Evolutionary conservation across 2,329 filamentous ascomycete species (phyloP).

Genomic region (Didymella keratinophila): DNA sequence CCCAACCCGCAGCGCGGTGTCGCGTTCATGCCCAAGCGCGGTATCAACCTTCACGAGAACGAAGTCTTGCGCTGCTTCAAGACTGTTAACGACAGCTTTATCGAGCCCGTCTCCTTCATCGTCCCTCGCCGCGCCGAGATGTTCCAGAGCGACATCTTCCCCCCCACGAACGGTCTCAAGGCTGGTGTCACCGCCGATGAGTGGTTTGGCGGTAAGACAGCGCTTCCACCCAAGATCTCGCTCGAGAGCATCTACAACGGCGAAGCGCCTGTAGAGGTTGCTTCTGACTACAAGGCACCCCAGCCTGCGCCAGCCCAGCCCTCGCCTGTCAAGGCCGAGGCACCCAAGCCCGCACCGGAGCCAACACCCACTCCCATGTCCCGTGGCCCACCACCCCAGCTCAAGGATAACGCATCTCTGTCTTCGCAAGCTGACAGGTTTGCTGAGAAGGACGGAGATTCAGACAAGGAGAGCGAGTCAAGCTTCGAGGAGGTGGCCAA

Average conservation of each 20-base stretch:
- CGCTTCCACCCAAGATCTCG: conserved; percentile 87
- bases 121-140: conserved; percentile 91
- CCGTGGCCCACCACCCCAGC: conserved; percentile 68
- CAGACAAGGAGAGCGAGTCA: conserved; percentile 70
- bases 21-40: conserved; percentile 92
- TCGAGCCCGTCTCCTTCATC: conserved; percentile 97
- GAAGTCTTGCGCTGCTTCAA: conserved; percentile 92
- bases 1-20: conserved; percentile 91
- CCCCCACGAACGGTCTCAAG: conserved; percentile 80
- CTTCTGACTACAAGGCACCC: conserved; percentile 71
- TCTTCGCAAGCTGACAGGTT: conserved; percentile 85
- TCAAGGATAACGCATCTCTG: conserved; percentile 87
- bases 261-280: conserved; percentile 77
- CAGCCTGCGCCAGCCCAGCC: conserved; percentile 45
- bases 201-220: conserved; percentile 87
- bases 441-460: conserved; percentile 75
- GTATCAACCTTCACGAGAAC: conserved; percentile 95
- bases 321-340: conserved; percentile 63
- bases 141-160: conserved; percentile 97
- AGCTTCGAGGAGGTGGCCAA: conserved; percentile 88
- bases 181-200: conserved; percentile 81
- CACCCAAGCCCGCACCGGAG: conserved; percentile 53
- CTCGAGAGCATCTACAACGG: conserved; percentile 92
- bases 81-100: conserved; percentile 91
- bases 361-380: conserved; percentile 60